Percentiles rank a stretch among this genome's conserved stretches.
Evolutionary conservation across 2,329 filamentous ascomycete genomes (phyloP).

Genomic region (Trichoderma gracile): DNA sequence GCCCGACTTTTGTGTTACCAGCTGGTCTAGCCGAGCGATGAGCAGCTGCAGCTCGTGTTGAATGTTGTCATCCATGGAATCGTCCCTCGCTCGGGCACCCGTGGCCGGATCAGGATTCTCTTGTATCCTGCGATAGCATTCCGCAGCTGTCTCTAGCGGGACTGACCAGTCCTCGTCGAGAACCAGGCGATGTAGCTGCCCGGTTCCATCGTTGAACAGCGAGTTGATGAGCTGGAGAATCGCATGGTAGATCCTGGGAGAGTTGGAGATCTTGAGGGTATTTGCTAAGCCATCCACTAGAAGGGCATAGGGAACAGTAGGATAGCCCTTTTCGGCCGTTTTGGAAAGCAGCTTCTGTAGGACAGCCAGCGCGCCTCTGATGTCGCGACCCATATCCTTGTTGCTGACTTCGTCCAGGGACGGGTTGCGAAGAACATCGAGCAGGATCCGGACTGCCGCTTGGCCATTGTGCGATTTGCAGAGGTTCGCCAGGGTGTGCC

Average conservation of each 20-base stretch:
- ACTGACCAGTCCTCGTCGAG: slow-evolving; percentile 66
- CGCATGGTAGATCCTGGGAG: slow-evolving; percentile 48
- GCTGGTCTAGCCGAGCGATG: slow-evolving; percentile 51
- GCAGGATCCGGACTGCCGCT: slow-evolving; percentile 63
- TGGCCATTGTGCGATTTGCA: slow-evolving; percentile 74
- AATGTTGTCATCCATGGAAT: slow-evolving; percentile 42
- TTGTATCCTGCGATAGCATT: slow-evolving; percentile 48
- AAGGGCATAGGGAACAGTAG: slow-evolving; percentile 58
- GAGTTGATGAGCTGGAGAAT: slow-evolving; percentile 56
- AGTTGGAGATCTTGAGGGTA: slow-evolving; percentile 48
- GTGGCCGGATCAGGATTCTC: slow-evolving; percentile 33
- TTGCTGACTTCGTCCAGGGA: slow-evolving; percentile 48
- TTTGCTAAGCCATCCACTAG: slow-evolving; percentile 59
- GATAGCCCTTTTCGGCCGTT: slow-evolving; percentile 60
- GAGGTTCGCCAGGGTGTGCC: slow-evolving; percentile 69
- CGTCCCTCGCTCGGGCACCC: slow-evolving; percentile 33
- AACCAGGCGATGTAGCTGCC: slow-evolving; percentile 56
- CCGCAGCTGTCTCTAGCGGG: slow-evolving; percentile 59
- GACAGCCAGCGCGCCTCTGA: slow-evolving; percentile 64
- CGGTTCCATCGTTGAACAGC: slow-evolving; percentile 55
- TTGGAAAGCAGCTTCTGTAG: slow-evolving; percentile 64
- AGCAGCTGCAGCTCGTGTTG: slow-evolving; percentile 48
- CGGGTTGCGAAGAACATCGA: slow-evolving; percentile 60
- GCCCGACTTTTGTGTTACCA: slow-evolving; percentile 46
- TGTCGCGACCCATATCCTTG: slow-evolving; percentile 56